A percentile compares a stretch with the other conserved stretches of the same genome.
phyloP scores from a whole-genome alignment of 2,329 filamentous ascomycete genomes.

The Diplodia seriata region DNA sequence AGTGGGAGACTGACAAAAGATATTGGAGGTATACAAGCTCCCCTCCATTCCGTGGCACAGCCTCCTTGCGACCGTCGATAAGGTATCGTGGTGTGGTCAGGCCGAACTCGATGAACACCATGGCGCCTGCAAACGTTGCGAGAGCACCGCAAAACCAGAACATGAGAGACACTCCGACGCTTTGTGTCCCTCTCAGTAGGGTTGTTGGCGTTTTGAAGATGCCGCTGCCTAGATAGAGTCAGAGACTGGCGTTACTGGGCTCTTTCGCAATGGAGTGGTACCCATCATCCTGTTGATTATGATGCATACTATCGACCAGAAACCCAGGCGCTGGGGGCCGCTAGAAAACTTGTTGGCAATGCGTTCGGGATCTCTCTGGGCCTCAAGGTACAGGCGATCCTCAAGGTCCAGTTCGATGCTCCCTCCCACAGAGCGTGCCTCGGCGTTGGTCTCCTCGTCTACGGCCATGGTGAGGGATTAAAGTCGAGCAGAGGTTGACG shows the following conservation, averaged over 20 bases:
- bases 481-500: not conserved
- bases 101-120: slow-evolving; percentile 38
- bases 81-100: slow-evolving; percentile 36
- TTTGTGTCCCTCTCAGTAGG: slow-evolving; percentile 35
- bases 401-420: slow-evolving; percentile 34
- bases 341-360: slow-evolving; percentile 35
- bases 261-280: slow-evolving; percentile 12
- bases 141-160: slow-evolving; percentile 37
- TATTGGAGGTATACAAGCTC: slow-evolving; percentile 51
- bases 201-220: slow-evolving; percentile 38
- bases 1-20: slow-evolving; percentile 42
- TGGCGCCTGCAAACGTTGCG: slow-evolving; percentile 34
- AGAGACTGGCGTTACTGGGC: not conserved
- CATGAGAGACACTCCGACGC: slow-evolving; percentile 36
- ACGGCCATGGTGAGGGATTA: slow-evolving; percentile 17
- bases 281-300: slow-evolving; percentile 36
- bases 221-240: slow-evolving; percentile 25
- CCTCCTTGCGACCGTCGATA: slow-evolving; percentile 36
- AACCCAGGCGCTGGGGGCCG: slow-evolving; percentile 35
- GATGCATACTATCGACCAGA: slow-evolving; percentile 34
- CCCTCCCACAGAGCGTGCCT: slow-evolving; percentile 20
- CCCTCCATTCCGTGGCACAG: slow-evolving; percentile 38
- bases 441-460: slow-evolving; percentile 16
- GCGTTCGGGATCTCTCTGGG: slow-evolving; percentile 31
- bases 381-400: slow-evolving; percentile 32